Base-by-base conservation (phyloP, 1,139 yeast species). In the Saccharomyces uvarum region DNA sequence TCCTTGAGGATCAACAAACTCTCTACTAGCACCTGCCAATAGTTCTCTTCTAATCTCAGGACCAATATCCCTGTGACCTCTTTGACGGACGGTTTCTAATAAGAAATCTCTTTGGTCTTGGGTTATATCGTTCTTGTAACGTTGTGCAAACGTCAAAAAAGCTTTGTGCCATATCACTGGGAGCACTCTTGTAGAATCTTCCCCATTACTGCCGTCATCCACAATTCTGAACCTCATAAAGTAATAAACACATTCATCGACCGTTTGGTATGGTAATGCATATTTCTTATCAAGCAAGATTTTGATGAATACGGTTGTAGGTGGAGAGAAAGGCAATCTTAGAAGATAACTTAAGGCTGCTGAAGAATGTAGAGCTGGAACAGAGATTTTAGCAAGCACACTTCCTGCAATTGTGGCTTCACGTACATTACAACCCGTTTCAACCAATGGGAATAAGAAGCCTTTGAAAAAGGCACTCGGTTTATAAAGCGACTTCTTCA, bases 111-210 rank as follows among this genome's bases (percentile, higher is more conserved):
- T 81, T 76, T 93, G 99, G 69, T 95, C 99, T 65, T 89, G 96
- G 14, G 99, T 93, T 57, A 93, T 88, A 75, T 93, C 99, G 70
- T 93, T 91, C 73, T 93, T 93, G 72, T 93, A 93, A 61, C 97
- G 80, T 75, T 91, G 97, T 48, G 97, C 96, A 76, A 93, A 95
- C 2, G 95, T 86, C 56, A 93, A 77, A 67, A 93, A 86, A 1
- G 97, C 91, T 70, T 93, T 95, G 70, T 95, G 98, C 98, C 99
- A 93, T 48, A 93, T 93, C 13, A 93, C 88, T 4, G 99, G 98
- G 65, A 95, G 77, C 16, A 59, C 59, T 56, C 81, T 80, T n/a
- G 86, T 83, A n/a, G 81, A 75, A 49, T 74, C 75, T 32, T 70
- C 71, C 48, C 69, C 70, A 51, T 69, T 72, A 48, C 75, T 72